Evolutionary conservation across 2,329 filamentous ascomycete species (phyloP).

Genomic region (Penicillium frequentans): DNA sequence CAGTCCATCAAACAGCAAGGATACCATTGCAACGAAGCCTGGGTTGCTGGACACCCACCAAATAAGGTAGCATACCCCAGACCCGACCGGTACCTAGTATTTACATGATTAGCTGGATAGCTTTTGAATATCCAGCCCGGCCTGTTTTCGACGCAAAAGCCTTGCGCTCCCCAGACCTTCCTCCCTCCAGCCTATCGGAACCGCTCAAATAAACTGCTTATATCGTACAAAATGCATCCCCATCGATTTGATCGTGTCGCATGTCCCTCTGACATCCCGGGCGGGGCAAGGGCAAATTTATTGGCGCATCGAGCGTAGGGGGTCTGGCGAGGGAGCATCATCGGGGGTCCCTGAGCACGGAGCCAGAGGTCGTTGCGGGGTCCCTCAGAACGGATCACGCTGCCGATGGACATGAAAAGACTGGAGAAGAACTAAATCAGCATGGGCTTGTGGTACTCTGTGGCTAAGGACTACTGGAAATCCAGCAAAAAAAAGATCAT

Average conservation of each 20-base stretch:
- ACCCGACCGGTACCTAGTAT: constrained; percentile 1
- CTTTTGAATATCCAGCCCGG: not conserved
- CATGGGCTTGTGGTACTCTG: not conserved
- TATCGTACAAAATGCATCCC: constrained; percentile 35
- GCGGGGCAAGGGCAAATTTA: constrained; percentile 15
- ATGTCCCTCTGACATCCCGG: constrained; percentile 15
- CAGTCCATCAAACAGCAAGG: not conserved
- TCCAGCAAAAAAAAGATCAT: not conserved
- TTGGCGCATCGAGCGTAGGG: constrained; percentile 33
- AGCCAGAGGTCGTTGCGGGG: constrained; percentile 76
- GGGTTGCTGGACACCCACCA: not conserved
- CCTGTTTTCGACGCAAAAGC: not conserved
- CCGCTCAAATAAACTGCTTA: constrained; percentile 16
- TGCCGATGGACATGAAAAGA: constrained; percentile 99
- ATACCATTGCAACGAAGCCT: not conserved
- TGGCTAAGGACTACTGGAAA: not conserved
- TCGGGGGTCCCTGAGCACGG: constrained; percentile 70
- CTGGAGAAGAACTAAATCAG: constrained; percentile 33
- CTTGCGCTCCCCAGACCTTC: not conserved
- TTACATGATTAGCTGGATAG: constrained; percentile 1
- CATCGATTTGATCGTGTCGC: constrained; percentile 22
- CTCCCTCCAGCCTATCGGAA: constrained; percentile 4
- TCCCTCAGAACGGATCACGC: constrained; percentile 89
- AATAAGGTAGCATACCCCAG: not conserved
- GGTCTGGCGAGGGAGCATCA: constrained; percentile 60